Evolutionary conservation across 805 yeast species (phyloP), one percentile per base, ranked within the genome.

Genomic region (Diddensiella transvaalensis): DNA sequence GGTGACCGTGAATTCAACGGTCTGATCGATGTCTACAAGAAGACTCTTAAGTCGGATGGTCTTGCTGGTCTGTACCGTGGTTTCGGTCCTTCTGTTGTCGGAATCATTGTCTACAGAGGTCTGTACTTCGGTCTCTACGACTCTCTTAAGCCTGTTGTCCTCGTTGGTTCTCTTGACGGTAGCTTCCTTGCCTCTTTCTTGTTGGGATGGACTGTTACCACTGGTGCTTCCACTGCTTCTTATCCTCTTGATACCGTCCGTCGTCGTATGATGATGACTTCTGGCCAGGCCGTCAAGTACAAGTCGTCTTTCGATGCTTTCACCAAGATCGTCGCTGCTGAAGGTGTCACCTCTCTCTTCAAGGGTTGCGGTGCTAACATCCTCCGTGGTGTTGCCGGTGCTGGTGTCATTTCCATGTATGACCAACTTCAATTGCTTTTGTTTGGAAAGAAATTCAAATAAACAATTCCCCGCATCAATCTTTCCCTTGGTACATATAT

Each of bases 211-310:
- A 80, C 82, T 74, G 96, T 89, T 69, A 89, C 97, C 75, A 89
- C 96, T 62, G 96, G 89, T 84, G 96, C 97, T 69, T 90, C 96
- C 65, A 88, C 96, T 62, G 96, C 96, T 72, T 88, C 96, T 72
- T 89, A 89, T 85, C 97, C 97, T 82, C 86, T 90, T 76, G 97
- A 89, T 78, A 89, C 97, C 70, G 89, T 89, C 71, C 90, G 97
- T 85, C 88, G 97, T 87, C 88, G 97, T 86, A 89, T 89, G 97
- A 89, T 89, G 97, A 89, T 89, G 97, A 89, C 97, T 66, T 90
- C 97, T 64, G 97, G 97, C 76, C 95, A 88, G 79, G 96, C 95
- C 69, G 95, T 89, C 67, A 89, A 90, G 80, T 89, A 89, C 80
- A 77, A 82, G 70, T 93, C 95, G 79, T 95, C 96, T 64, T 79